phyloP scores from a whole-genome alignment of 1,139 yeast species.

The Yamadazyma spencermartinsiae region DNA sequence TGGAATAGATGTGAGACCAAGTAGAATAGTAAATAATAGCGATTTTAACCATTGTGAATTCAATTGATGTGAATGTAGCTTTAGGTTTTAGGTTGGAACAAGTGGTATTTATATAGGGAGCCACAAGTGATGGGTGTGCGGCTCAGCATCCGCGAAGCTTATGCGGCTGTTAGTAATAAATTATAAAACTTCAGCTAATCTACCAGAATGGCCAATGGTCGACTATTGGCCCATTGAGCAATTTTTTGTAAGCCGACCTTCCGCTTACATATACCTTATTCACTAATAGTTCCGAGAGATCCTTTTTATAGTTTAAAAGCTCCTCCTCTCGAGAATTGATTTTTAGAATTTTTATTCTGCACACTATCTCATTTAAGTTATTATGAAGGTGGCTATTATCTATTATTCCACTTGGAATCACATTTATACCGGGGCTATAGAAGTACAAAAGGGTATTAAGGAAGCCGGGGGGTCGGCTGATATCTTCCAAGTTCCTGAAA shows the following conservation, averaged over 20 bases:
- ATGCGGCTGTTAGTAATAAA: background rate
- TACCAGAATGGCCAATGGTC: background rate
- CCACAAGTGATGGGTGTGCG: background rate
- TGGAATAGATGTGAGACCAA: slow-evolving; percentile 57
- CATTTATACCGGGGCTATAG: slow-evolving; percentile 25
- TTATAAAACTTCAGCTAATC: background rate
- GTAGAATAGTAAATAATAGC: slow-evolving; percentile 60
- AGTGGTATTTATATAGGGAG: background rate
- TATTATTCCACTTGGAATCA: slow-evolving; percentile 86
- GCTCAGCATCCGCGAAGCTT: background rate
- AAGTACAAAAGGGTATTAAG: slow-evolving; percentile 36
- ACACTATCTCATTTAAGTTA: background rate
- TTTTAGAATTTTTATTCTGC: too few species aligned
- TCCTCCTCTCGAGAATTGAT: too few species aligned
- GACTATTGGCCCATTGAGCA: background rate
- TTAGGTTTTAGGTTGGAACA: too few species aligned
- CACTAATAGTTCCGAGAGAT: background rate
- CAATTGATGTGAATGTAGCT: too few species aligned
- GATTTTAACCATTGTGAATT: slow-evolving; percentile 25
- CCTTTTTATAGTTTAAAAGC: background rate
- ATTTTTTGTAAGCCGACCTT: too few species aligned
- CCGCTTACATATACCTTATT: too few species aligned
- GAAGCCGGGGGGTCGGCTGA: slow-evolving; percentile 41
- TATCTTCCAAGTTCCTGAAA: slow-evolving; percentile 39
- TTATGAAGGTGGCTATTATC: slow-evolving; percentile 48